These are phyloP conservation scores for Clitopilus passeckerianus DNA, from an alignment of 768 basidiomycete species.

Conservation along the genomic window DNA sequence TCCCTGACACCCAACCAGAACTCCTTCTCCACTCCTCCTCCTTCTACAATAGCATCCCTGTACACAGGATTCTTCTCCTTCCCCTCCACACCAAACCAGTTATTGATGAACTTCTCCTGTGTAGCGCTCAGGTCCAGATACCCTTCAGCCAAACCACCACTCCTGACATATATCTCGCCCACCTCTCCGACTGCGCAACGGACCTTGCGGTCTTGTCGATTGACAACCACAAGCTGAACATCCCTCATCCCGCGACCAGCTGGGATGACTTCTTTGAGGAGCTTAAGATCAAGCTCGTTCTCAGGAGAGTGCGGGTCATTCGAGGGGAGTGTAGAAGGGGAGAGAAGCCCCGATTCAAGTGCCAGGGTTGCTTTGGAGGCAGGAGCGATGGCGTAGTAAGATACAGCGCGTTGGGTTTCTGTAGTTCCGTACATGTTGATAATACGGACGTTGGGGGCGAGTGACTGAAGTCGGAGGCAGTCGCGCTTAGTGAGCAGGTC, in stretches of 20 bases:
- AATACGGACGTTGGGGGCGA: constrained; percentile 89
- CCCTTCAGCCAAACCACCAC: constrained; percentile 92
- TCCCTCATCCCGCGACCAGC: constrained; percentile 97
- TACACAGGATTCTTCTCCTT: constrained; percentile 31
- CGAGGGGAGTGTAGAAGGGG: constrained; percentile 44
- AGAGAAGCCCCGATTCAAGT: constrained; percentile 4
- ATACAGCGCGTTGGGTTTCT: constrained; percentile 98
- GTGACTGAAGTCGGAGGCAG: constrained; percentile 87
- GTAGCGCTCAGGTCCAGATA: constrained; percentile 84
- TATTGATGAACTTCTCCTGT: constrained; percentile 86
- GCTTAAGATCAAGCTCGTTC: constrained; percentile 44
- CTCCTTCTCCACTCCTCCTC: constrained; percentile 66
- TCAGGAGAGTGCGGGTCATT: neutral
- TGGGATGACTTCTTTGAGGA: constrained; percentile 96
- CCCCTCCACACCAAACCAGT: constrained; percentile 73
- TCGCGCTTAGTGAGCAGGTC: constrained; percentile 98
- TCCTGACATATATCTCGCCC: constrained; percentile 97
- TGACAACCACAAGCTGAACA: constrained; percentile 95
- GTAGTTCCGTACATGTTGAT: constrained; percentile 99
- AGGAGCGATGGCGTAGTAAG: constrained; percentile 90
- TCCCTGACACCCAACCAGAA: constrained; percentile 96
- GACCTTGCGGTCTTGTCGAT: constrained; percentile 77
- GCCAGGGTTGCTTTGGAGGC: constrained; percentile 23
- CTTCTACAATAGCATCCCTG: constrained; percentile 63
- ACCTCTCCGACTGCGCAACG: constrained; percentile 95